Base-by-base conservation (phyloP, 2,329 filamentous ascomycete species). In the Aspergillus novofumigatus region DNA sequence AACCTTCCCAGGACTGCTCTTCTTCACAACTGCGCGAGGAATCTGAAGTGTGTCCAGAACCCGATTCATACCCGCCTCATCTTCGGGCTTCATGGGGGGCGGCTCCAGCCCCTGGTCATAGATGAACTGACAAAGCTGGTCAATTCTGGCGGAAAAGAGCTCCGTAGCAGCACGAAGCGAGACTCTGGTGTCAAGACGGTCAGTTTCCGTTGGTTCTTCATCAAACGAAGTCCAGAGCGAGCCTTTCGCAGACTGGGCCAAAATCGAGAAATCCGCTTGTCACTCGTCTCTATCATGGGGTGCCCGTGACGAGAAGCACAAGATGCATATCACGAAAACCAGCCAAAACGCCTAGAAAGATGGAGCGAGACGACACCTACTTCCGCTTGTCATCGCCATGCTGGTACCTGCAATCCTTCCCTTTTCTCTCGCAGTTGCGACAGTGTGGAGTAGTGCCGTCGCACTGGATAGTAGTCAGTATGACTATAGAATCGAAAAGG, bases 81-180 rank as follows among this genome's bases (percentile, higher is more conserved):
- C 73, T 28, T 74, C 72, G 5, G 67, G 65, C 5, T 71, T 65
- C 76, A 78, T 77, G 0, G 62, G 59, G 0, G 76, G 76, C 2
- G 72, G 70, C 29, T 74, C 66, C 3, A 78, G 64, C 3, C 74
- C 74, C 60, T 75, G 66, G 20, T 76, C 72, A 48, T 70, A 59
- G n/a, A 78, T 78, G 29, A 77, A 78, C 25, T 74, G 70, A 56
- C 63, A 68, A 20, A 75, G 62, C 55, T 75, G 72, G 54, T 75
- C 73, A 49, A 75, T 72, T 48, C 73, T 61, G 1, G 70, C 65
- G 2, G 72, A 74, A 53, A 75, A 75, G 0, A 75, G 59, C 56
- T 73, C 71, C 8, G 71, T 72, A 3, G 71, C 68, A 52, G 68
- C 69, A 54, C 71, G 67, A n/a, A 74, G 65, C 20, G 71, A 73